A percentile compares a stretch with the other conserved stretches of the same genome.
These are phyloP conservation scores for Russula lepida DNA, from an alignment of 768 basidiomycete genomes.

Conservation along the genomic window DNA sequence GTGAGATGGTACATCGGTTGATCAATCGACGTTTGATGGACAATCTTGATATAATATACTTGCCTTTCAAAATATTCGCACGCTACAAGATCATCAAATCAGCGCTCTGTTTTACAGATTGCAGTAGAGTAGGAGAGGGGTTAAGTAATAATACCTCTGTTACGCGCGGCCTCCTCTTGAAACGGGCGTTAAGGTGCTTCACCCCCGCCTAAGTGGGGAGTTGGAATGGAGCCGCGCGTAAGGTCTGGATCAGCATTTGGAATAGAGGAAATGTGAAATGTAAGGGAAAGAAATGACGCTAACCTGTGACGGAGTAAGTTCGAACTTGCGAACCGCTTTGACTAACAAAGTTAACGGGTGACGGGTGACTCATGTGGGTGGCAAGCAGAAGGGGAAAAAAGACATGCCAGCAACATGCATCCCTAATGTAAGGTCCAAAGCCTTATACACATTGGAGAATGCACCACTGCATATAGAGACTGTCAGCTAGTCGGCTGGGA, in stretches of 20 bases:
- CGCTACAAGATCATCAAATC: slow-evolving; percentile 48
- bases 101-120: too few relatives aligned
- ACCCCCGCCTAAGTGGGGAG: slow-evolving; percentile 60
- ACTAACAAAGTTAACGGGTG: slow-evolving; percentile 36
- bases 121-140: slow-evolving; percentile 16
- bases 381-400: slow-evolving; percentile 20
- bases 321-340: slow-evolving; percentile 91
- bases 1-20: not conserved
- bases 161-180: slow-evolving; percentile 95
- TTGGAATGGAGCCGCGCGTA: slow-evolving; percentile 22
- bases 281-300: slow-evolving; percentile 33
- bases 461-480: slow-evolving; percentile 55
- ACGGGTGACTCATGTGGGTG: slow-evolving; percentile 21
- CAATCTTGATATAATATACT: slow-evolving; percentile 7
- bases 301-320: slow-evolving; percentile 87
- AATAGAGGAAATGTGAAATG: slow-evolving; percentile 23
- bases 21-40: not conserved
- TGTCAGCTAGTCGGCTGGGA: slow-evolving; percentile 17
- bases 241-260: slow-evolving; percentile 23
- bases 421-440: slow-evolving; percentile 63
- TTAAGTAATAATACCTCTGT: slow-evolving; percentile 79
- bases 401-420: slow-evolving; percentile 75
- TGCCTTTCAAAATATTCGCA: slow-evolving; percentile 93
- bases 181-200: slow-evolving; percentile 87
- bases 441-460: slow-evolving; percentile 98